phyloP scores from a whole-genome alignment of 805 yeast genomes.

The Candida boidinii region DNA sequence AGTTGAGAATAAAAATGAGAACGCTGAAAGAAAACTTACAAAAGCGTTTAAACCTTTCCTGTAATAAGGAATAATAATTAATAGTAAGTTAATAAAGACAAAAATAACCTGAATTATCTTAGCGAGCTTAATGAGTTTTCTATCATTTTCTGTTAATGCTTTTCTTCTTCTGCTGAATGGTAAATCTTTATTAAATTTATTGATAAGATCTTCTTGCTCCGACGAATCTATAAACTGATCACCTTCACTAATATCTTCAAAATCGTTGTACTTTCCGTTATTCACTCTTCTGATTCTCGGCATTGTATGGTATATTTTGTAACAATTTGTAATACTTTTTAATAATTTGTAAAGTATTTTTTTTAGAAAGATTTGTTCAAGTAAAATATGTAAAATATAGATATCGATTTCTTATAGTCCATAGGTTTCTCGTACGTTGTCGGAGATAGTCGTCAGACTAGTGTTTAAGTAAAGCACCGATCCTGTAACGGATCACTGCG shows the following conservation, averaged over 20 bases:
- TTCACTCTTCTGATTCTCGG: slow-evolving; percentile 21
- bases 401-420: no score
- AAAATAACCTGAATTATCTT: slow-evolving; percentile 10
- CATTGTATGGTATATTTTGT: no score
- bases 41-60: slow-evolving; percentile 15
- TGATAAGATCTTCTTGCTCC: slow-evolving; percentile 15
- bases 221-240: slow-evolving; percentile 14
- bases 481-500: no score
- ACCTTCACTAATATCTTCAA: slow-evolving; percentile 5
- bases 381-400: no score
- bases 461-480: no score
- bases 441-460: no score
- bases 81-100: slow-evolving; percentile 15
- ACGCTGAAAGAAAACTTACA: slow-evolving; percentile 17
- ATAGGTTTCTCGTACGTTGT: no score
- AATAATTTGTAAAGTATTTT: no score
- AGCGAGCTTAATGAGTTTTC: slow-evolving; percentile 5
- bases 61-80: slow-evolving; percentile 20
- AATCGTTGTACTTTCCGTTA: slow-evolving; percentile 13
- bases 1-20: slow-evolving; percentile 11
- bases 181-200: slow-evolving; percentile 8
- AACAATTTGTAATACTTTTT: no score
- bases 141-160: slow-evolving; percentile 6
- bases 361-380: no score
- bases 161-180: slow-evolving; percentile 11